Evolutionary conservation across 257 asterid species (phyloP), one percentile per base, ranked within the genome.

Genomic region (Gardenia jasminoides): DNA sequence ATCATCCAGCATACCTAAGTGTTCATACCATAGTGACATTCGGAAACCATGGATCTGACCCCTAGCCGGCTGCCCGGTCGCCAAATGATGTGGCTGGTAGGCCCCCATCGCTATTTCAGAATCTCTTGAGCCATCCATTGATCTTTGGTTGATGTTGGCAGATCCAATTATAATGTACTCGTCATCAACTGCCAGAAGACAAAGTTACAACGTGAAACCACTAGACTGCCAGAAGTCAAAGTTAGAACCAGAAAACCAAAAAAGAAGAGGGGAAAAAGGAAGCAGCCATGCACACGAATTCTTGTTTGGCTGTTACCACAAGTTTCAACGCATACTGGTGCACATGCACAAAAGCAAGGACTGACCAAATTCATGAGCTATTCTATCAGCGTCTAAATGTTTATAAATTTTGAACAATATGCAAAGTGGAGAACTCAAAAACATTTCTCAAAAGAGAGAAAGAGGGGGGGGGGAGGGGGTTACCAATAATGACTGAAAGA

Each of bases 71-170:
- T 86, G 82, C 72, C 83, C 76, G 36, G 86, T 58, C 7, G 92
- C 80, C 75, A 92, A 59, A 70, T 94, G 94, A 79, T 90, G 67
- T 6, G 98, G 97, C 81, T 94, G 97, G 83, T 91, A 92, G 2
- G 91, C 97, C 22, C 97, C 97, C 83, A 92, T 94, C 4, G 95
- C 97, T 80, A 92, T 92, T 85, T 94, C 98, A 0, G 98, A 89
- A 58, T 94, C 98, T 76, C 98, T 85, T 3, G 98, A 84, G 0
- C 98, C 98, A 52, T 94, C 98, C 97, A 94, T 91, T 26, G 98
- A 92, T 73, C 98, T 83, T 79, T 94, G 98, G 92, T 94, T 92
- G 83, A 94, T 94, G 86, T 92, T 94, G 26, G 98, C 97, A 7
- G 98, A 92, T 78, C 98, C 98, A 19, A 94, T 79, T 72, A 94